phyloP scores from a whole-genome alignment of 805 yeast genomes.

The Starmerella riodocensis region DNA sequence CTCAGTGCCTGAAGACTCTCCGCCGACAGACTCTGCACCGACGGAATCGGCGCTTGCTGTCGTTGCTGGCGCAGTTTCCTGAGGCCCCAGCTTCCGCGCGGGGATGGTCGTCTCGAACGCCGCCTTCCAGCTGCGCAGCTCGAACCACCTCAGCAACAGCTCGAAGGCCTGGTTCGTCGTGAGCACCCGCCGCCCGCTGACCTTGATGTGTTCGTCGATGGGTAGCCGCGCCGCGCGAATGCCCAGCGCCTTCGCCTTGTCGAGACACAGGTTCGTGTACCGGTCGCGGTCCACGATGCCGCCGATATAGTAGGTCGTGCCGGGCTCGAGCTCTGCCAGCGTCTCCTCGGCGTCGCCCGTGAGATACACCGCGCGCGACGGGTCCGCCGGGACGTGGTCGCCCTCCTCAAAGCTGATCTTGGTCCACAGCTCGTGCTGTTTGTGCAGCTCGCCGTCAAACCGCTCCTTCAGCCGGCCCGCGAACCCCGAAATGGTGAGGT shows the following conservation, averaged over 20 bases:
- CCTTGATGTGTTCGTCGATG: slow-evolving; percentile 65
- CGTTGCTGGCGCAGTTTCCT: no score
- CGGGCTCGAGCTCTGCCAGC: slow-evolving; percentile 49
- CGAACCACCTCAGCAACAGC: slow-evolving; percentile 66
- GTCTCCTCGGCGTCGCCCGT: slow-evolving; percentile 78
- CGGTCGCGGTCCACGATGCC: slow-evolving; percentile 95
- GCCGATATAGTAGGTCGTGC: slow-evolving; percentile 73
- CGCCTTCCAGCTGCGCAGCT: slow-evolving; percentile 63
- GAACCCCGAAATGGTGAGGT: slow-evolving; percentile 51
- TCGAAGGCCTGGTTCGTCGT: slow-evolving; percentile 96
- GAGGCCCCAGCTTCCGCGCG: slow-evolving; percentile 49
- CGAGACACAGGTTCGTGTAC: slow-evolving; percentile 62
- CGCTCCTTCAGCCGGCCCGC: slow-evolving; percentile 51
- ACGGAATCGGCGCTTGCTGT: no score
- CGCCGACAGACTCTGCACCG: no score
- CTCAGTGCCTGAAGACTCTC: no score
- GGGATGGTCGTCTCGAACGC: slow-evolving; percentile 87
- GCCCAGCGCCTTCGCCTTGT: slow-evolving; percentile 66
- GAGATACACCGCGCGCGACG: slow-evolving; percentile 38
- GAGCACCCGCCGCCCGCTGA: slow-evolving; percentile 76
- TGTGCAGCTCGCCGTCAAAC: slow-evolving; percentile 47
- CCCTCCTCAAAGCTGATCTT: slow-evolving; percentile 40
- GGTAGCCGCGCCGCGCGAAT: slow-evolving; percentile 69
- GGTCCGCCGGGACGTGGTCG: slow-evolving; percentile 19
- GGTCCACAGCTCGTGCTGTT: slow-evolving; percentile 55